A percentile compares a stretch with the other conserved stretches of the same genome.
Conservation (phyloP, 148 eudicot genomes). For the Salicornia ramosissima region DNA sequence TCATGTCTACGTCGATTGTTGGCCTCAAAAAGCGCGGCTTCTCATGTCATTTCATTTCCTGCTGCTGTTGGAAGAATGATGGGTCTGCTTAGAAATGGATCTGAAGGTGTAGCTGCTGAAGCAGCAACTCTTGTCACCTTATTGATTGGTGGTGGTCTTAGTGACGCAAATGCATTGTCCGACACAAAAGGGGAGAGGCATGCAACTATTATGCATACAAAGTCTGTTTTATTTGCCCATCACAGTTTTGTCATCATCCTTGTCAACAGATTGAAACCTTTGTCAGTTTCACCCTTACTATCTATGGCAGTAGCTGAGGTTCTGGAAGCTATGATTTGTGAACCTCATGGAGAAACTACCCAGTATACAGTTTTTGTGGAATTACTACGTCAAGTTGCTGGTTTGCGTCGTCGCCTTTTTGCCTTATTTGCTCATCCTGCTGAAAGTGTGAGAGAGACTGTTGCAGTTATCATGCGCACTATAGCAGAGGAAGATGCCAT, state of each 20-base stretch:
- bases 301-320: conserved; percentile 94
- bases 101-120: conserved; percentile 92
- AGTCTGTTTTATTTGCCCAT: conserved; percentile 83
- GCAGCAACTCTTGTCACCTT: conserved; percentile 80
- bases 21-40: conserved; percentile 88
- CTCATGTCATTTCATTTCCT: conserved; percentile 95
- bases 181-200: conserved; percentile 93
- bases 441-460: conserved; percentile 90
- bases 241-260: conserved; percentile 60
- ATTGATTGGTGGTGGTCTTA: conserved; percentile 97
- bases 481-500: conserved; percentile 99
- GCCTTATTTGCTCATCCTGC: conserved; percentile 98
- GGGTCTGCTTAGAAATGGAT: conserved; percentile 98
- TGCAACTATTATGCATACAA: conserved; percentile 92
- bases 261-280: conserved; percentile 86
- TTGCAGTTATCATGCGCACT: conserved; percentile 96
- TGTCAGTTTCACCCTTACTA: conserved; percentile 87
- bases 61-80: conserved; percentile 98
- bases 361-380: conserved; percentile 93
- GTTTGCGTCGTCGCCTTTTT: conserved; percentile 82
- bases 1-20: conserved; percentile 81
- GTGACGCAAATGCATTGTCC: conserved; percentile 54
- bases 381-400: conserved; percentile 90
- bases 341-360: conserved; percentile 96
- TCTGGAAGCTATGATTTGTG: conserved; percentile 97